phyloP scores from a whole-genome alignment of 805 yeast species.

The Candida wancherniae region DNA sequence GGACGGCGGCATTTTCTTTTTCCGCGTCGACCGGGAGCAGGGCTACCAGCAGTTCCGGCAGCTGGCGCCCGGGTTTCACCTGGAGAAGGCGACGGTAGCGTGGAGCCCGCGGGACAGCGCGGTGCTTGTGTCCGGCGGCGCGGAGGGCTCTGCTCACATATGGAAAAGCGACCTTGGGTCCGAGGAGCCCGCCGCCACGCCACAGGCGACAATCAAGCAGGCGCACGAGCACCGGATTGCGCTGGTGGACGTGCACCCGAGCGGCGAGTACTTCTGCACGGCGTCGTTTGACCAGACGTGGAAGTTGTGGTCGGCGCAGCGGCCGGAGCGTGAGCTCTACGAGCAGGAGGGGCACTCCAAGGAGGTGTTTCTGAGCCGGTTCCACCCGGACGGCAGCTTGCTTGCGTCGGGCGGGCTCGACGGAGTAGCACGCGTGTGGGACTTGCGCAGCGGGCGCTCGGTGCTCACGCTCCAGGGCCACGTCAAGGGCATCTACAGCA shows the following conservation, averaged over 20 bases:
- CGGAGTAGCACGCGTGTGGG: constrained; percentile 75
- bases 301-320: constrained; percentile 76
- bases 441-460: constrained; percentile 69
- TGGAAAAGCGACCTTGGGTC: constrained; percentile 22
- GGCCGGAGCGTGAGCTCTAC: constrained; percentile 38
- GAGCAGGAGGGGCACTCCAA: constrained; percentile 85
- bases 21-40: constrained; percentile 18
- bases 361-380: constrained; percentile 56
- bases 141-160: constrained; percentile 31
- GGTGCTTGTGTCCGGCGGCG: constrained; percentile 32
- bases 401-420: constrained; percentile 77
- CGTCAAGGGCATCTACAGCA: constrained; percentile 60
- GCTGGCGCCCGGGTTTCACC: constrained; percentile 40
- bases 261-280: constrained; percentile 50
- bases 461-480: constrained; percentile 63
- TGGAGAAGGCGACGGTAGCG: constrained; percentile 63
- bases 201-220: constrained; percentile 14
- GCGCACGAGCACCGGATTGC: constrained; percentile 53
- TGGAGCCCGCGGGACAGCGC: constrained; percentile 45
- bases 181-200: constrained; percentile 8
- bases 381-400: constrained; percentile 76
- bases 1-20: constrained; percentile 64
- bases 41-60: constrained; percentile 11
- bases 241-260: constrained; percentile 61
- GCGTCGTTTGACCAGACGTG: constrained; percentile 85